phyloP scores from a whole-genome alignment of 495 filamentous ascomycete genomes.

The Copromyces sp. region DNA sequence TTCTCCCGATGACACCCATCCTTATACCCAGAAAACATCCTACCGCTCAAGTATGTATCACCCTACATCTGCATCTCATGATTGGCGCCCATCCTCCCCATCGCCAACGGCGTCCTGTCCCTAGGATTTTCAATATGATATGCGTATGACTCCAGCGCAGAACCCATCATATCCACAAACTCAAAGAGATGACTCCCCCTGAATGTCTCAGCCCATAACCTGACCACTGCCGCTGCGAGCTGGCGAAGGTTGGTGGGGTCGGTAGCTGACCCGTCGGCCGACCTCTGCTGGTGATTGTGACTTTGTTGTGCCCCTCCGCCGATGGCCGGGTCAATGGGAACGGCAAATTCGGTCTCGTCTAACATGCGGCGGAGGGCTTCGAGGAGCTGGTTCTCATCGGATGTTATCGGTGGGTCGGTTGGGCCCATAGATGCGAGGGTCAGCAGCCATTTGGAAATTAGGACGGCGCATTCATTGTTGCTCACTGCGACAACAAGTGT shows the following conservation, averaged over 20 bases:
- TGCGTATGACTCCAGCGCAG: slow-evolving; percentile 52
- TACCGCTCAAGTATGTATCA: neutral
- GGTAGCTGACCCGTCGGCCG: slow-evolving; percentile 27
- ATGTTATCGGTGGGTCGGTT: slow-evolving; percentile 31
- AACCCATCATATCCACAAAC: slow-evolving; percentile 53
- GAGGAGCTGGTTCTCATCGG: slow-evolving; percentile 55
- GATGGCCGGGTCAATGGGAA: slow-evolving; percentile 41
- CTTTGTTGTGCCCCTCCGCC: slow-evolving; percentile 14
- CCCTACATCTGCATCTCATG: neutral
- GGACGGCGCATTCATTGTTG: slow-evolving; percentile 60
- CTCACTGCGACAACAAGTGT: slow-evolving; percentile 32
- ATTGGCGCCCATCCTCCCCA: neutral
- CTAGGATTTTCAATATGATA: slow-evolving; percentile 50
- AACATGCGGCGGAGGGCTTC: slow-evolving; percentile 63
- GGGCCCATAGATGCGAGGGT: slow-evolving; percentile 35
- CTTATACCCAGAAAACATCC: neutral
- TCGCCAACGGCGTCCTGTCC: slow-evolving; percentile 35
- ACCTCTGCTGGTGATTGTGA: slow-evolving; percentile 21
- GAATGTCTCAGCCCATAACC: slow-evolving; percentile 60
- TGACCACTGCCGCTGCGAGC: slow-evolving; percentile 51
- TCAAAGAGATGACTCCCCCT: slow-evolving; percentile 59
- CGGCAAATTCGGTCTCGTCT: slow-evolving; percentile 65
- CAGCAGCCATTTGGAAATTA: slow-evolving; percentile 46
- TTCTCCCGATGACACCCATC: neutral
- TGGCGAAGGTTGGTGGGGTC: slow-evolving; percentile 46